Evolutionary conservation across 768 basidiomycete species (phyloP).

Genomic region (Amanita rubescens): DNA sequence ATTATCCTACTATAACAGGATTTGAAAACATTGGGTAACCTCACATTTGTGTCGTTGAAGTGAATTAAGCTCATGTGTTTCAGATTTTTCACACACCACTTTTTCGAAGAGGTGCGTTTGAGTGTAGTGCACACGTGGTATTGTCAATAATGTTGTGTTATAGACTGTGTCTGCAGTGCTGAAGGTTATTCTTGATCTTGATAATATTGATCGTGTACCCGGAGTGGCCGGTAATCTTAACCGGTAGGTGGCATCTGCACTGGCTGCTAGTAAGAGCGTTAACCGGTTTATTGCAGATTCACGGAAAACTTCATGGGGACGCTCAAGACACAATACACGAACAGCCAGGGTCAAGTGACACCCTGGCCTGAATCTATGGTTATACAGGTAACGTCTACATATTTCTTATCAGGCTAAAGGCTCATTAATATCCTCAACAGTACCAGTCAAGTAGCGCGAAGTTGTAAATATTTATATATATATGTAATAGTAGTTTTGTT

Average conservation of each 20-base stretch:
- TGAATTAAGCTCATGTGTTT: background rate
- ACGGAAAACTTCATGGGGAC: constrained; percentile 27
- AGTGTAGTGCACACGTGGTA: background rate
- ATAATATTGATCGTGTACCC: constrained; percentile 29
- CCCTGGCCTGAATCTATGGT: constrained; percentile 40
- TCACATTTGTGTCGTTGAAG: background rate
- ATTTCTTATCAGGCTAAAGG: background rate
- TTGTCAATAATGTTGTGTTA: background rate
- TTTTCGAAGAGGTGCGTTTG: constrained; percentile 2
- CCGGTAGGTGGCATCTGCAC: constrained; percentile 18
- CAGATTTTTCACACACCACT: constrained; percentile 8
- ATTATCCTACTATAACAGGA: constrained; percentile 23
- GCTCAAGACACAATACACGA: constrained; percentile 26
- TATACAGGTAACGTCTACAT: constrained; percentile 23
- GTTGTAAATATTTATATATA: background rate
- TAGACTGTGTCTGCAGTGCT: constrained; percentile 40
- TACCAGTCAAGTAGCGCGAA: background rate
- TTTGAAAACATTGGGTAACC: constrained; percentile 23
- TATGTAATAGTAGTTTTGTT: background rate
- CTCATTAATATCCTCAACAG: background rate
- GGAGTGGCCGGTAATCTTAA: constrained; percentile 33
- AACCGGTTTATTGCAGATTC: constrained; percentile 19
- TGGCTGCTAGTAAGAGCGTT: background rate
- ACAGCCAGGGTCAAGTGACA: constrained; percentile 27
- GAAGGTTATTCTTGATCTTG: constrained; percentile 36